Conservation (phyloP, 345 rosid genomes). For the Gossypium ekmanianum region DNA sequence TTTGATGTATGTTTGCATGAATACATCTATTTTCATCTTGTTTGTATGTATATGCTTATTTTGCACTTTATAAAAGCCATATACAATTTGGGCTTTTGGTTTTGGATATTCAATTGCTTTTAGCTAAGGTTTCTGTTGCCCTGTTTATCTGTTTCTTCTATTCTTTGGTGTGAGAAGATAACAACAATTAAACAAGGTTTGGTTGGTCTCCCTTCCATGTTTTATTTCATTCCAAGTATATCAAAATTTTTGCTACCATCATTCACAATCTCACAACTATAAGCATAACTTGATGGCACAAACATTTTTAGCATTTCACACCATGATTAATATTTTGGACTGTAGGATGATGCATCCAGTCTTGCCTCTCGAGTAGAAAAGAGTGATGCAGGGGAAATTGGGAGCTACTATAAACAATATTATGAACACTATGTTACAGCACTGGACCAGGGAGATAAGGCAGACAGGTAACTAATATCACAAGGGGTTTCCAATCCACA, state of each 20-base stretch:
- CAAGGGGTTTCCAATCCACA: not conserved
- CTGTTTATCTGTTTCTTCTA: not conserved
- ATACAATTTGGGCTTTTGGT: not conserved
- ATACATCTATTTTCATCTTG: no score
- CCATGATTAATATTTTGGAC: constrained; percentile 9
- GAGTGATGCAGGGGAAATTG: constrained; percentile 95
- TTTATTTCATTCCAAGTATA: no score
- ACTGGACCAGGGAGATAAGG: constrained; percentile 93
- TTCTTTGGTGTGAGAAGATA: not conserved
- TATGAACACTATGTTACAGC: constrained; percentile 88
- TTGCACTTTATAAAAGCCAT: not conserved
- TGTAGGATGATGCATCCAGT: constrained; percentile 88
- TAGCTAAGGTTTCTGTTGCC: not conserved
- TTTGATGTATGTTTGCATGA: no score
- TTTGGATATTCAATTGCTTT: not conserved
- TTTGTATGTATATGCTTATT: no score
- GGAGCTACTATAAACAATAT: constrained; percentile 87
- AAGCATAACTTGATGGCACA: not conserved
- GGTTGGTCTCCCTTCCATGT: not conserved
- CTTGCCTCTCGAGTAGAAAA: constrained; percentile 90
- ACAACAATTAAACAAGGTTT: not conserved
- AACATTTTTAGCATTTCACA: not conserved
- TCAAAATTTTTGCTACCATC: not conserved
- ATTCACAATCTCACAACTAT: not conserved
- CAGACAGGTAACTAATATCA: constrained; percentile 62